Evolutionary conservation across 257 asterid genomes (phyloP), one percentile per base, ranked within the genome.

Genomic region (Plantago major): DNA sequence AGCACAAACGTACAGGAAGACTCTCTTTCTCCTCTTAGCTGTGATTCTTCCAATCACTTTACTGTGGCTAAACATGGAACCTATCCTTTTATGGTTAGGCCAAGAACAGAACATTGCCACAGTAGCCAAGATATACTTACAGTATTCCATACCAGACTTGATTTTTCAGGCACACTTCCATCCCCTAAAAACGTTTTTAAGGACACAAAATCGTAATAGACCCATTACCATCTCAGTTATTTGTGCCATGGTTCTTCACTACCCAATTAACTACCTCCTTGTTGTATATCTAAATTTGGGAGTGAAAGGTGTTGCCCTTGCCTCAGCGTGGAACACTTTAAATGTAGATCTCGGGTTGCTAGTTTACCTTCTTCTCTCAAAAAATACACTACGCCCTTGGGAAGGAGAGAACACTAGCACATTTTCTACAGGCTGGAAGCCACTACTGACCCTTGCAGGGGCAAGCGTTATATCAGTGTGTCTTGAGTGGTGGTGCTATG

Each of bases 401-500:
- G 67, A 67, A 1, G 72, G 81, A 63, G 78, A 49, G 14, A 55
- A 48, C 33, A 28, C 40, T 9, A 56, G 55, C 57, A 62, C 62
- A 13, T 70, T 67, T 64, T 67, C 68, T 8, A 65, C 70, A 43
- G 67, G 76, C 49, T 78, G 84, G 87, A 18, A 7, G 22, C 67
- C 71, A 46, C 76, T 77, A 40, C 64, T 74, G 17, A 37, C 67
- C 50, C 73, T 74, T 44, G 71, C 83, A 60, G 74, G 67, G 18
- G 71, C 81, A 42, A 77, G 81, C 6, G 71, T 81, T 43, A 10
- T 76, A 55, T 81, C 82, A 6, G 84, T 79, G 70, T 72, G 78
- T 66, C 74, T 79, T 18, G 84, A 79, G 74, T 79, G 84, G 84
- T 79, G 84, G 84, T 79, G 79, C 60, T 79, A 75, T 5, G 84